These are phyloP conservation scores for Diaporthe citri DNA, from an alignment of 2,329 filamentous ascomycete species.

Conservation along the genomic window DNA sequence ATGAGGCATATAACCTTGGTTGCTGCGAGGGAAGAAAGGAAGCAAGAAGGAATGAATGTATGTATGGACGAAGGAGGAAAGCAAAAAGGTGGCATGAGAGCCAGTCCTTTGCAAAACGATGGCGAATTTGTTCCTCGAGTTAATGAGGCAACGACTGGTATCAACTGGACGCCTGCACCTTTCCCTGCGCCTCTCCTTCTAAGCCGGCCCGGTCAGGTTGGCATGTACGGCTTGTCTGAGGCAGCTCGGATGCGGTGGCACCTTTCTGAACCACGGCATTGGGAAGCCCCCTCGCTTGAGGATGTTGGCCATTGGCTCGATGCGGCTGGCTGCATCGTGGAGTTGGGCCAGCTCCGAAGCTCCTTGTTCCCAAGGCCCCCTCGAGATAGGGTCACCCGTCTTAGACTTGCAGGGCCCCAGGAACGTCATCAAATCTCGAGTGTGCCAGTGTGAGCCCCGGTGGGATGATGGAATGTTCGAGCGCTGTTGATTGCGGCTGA, in stretches of 20 bases:
- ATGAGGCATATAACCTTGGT: constrained; percentile 13
- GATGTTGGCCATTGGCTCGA: constrained; percentile 34
- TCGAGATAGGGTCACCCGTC: constrained; percentile 2
- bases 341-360: constrained; percentile 12
- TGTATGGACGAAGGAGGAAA: not conserved
- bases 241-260: constrained; percentile 29
- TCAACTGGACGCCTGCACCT: not conserved
- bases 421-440: constrained; percentile 28
- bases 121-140: not conserved
- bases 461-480: constrained; percentile 21
- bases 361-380: not conserved
- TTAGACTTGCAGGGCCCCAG: constrained; percentile 26
- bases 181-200: not conserved
- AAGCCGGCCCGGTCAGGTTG: not conserved
- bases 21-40: not conserved
- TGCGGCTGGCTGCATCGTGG: constrained; percentile 12
- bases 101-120: not conserved
- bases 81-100: not conserved
- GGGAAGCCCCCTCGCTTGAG: constrained; percentile 39
- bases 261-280: constrained; percentile 30
- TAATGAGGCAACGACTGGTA: not conserved
- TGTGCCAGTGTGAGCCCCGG: not conserved
- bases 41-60: not conserved
- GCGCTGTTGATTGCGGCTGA: constrained; percentile 23
- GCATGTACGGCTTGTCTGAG: not conserved